A percentile compares a stretch with the other conserved stretches of the same genome.
Evolutionary conservation across 352 stramenopile species (phyloP).

Genomic region (Phytophthora citricola): DNA sequence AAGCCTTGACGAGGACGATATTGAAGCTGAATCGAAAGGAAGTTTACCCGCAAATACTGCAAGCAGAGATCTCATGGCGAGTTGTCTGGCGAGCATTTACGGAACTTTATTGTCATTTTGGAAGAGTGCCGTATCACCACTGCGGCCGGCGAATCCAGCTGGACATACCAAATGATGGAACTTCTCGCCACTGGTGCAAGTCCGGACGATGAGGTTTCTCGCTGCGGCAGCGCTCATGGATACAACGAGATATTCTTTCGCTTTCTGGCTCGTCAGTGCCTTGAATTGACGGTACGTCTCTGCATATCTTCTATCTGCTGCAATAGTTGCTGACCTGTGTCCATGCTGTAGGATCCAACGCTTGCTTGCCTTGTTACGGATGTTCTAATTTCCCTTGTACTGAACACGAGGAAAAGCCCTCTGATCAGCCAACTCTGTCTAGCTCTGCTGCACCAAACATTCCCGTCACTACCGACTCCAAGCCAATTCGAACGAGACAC

Average conservation of each 20-base stretch:
- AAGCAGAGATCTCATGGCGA: conserved; percentile 34
- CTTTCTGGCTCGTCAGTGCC: conserved; percentile 51
- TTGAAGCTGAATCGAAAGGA: conserved; percentile 19
- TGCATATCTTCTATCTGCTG: not conserved
- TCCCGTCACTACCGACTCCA: conserved; percentile 29
- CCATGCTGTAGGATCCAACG: conserved; percentile 46
- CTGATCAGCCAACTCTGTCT: conserved; percentile 62
- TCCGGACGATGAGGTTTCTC: conserved; percentile 23
- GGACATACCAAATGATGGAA: conserved; percentile 38
- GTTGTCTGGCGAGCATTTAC: conserved; percentile 51
- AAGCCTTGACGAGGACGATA: conserved; percentile 25
- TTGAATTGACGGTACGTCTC: conserved; percentile 52
- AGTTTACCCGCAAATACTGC: conserved; percentile 8
- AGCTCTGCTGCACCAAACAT: conserved; percentile 66
- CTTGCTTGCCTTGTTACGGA: conserved; percentile 54
- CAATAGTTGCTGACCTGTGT: not conserved
- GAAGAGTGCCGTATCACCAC: conserved; percentile 39
- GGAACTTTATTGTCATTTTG: conserved; percentile 41
- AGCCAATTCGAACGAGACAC: conserved; percentile 23
- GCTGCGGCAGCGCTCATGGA: conserved; percentile 8
- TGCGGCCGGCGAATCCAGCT: conserved; percentile 31
- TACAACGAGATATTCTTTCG: conserved; percentile 52
- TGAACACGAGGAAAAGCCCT: conserved; percentile 49
- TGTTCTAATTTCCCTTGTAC: conserved; percentile 45
- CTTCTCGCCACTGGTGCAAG: conserved; percentile 42